Evolutionary conservation across 352 stramenopile genomes (phyloP), one percentile per base, ranked within the genome.

Genomic region (Blastocystis sp.): DNA sequence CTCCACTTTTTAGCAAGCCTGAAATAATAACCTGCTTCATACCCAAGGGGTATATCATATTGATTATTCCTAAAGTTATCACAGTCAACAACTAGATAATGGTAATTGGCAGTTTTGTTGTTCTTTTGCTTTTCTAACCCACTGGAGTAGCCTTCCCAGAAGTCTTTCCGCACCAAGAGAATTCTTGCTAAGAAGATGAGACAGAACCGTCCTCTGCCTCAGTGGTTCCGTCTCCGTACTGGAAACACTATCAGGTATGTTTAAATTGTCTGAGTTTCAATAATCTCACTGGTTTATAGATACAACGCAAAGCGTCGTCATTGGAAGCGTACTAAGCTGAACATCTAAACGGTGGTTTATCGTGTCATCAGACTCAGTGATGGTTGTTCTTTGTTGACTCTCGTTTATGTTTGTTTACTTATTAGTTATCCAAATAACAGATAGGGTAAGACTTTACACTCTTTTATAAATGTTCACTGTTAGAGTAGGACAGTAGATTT

Each of bases 301-400:
- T 99, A 98, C 95, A 99, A 99, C 93, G 94, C 95, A 87, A 99
- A 99, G 95, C 95, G 97, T 93, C 95, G 97, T 91, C 97, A 99
- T 95, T 99, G 97, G 97, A 96, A 97, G 91, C 95, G 97, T 93
- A 99, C 97, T 91, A 99, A 99, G 95, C 95, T 99, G 90, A 96
- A 97, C 92, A 93, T 99, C 93, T 99, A 99, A 98, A 92, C 53
- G 68, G 48, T 66, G 27, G 54, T 66, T 68, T 68, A 13, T 66
- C 62, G 51, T 51, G 44, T 81, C 48, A 42, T 68, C 68, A 64
- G 54, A 68, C 73, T 84, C n/a, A 33, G 44, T 68, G 73, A 42
- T 68, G 73, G 73, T 84, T 66, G 33, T 56, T 57, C 48, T 66
- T 68, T 84, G 73, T 84, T 84, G 73, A 84, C 73, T 84, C 30